phyloP scores from a whole-genome alignment of 352 stramenopile genomes.

The Pythium utonaiense region DNA sequence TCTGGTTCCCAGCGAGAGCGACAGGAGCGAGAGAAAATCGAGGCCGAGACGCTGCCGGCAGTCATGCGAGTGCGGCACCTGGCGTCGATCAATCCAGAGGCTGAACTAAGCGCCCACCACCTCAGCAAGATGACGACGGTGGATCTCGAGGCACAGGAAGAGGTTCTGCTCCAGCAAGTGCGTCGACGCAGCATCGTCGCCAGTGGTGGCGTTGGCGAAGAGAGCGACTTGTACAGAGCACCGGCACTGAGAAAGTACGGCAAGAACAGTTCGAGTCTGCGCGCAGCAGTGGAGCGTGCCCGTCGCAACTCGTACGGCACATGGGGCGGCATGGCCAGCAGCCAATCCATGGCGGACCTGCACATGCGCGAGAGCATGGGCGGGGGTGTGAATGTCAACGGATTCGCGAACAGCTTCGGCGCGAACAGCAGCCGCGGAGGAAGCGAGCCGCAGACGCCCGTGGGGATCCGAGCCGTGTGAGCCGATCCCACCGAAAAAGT shows the following conservation, averaged over 20 bases:
- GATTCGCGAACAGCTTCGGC: not conserved
- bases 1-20: not conserved
- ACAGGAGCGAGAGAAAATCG: not conserved
- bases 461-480: not conserved
- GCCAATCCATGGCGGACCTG: constrained; percentile 14
- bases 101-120: constrained; percentile 6
- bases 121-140: constrained; percentile 20
- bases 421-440: constrained; percentile 13
- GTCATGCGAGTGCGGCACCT: not conserved
- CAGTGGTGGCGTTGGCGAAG: constrained; percentile 29
- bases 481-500: no score
- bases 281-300: constrained; percentile 17
- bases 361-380: constrained; percentile 5
- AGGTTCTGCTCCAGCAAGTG: constrained; percentile 37
- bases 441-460: constrained; percentile 19
- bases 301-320: constrained; percentile 17
- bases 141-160: constrained; percentile 20
- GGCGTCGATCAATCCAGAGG: constrained; percentile 3
- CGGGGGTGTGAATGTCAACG: not conserved
- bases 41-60: not conserved
- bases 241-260: constrained; percentile 50
- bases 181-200: constrained; percentile 29
- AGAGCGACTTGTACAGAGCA: constrained; percentile 72
- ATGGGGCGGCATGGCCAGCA: constrained; percentile 1
- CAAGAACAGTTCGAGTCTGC: constrained; percentile 19